Base-by-base conservation (phyloP, 768 basidiomycete genomes). In the Tremella mesenterica region DNA sequence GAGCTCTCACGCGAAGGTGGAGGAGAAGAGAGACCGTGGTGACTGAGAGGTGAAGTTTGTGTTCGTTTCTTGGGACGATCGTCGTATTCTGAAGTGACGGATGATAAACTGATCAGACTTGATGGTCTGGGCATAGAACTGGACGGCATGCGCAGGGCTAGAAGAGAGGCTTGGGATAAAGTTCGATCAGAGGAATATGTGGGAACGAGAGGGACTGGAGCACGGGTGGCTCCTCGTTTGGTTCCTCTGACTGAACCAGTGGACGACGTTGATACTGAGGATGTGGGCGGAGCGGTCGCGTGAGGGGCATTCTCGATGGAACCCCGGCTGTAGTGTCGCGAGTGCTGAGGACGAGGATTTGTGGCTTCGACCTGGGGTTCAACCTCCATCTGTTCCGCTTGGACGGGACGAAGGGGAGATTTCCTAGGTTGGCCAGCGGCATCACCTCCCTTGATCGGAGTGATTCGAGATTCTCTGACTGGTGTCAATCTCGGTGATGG, bases 351-450 rank as follows among this genome's bases (percentile, higher is more conserved):
- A n/a, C 43, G 36, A 23, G 20, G 18, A 4, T 51, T 36, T 21
- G 18, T 51, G 7, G 12, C 7, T n/a, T 30, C 36, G 25, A 21
- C 18, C 16, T 21, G 14, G 20, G 16, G 13, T 13, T 43, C 43
- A 26, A 44, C 23, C 18, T 43, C 20, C 13, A 41, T 27, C 53
- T 10, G 20, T 27, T 41, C 54, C n/a, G 20, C 34, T 23, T n/a
- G n/a, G n/a, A 44, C 18, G 27, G 33, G 52, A 26, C 57, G 34
- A n/a, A 43, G 46, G 20, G 56, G 60, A 0, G 61, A 50, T 33
- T 69, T 70, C n/a, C 68, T 48, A 9, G 68, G 68, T 47, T 70
- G 68, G 41, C 68, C 68, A 14, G 47, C 49, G 0, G 68, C 65
- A 31, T 70, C 68, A 2, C 63, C 63, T 12, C 55, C 53, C 50